These are phyloP conservation scores for Glycyrrhiza uralensis DNA, from an alignment of 306 rosid species.

Conservation along the genomic window DNA sequence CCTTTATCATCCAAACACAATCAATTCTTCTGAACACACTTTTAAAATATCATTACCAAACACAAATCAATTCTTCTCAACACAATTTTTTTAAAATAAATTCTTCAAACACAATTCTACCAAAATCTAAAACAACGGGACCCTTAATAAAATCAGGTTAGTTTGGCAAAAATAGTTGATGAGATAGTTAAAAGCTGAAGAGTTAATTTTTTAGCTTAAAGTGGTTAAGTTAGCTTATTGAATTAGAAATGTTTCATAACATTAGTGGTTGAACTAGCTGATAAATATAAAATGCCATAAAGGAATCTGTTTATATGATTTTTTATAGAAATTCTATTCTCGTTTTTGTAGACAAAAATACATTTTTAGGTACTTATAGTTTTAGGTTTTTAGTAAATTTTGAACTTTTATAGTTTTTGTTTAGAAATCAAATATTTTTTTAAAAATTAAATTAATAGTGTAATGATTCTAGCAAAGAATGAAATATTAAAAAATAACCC, in stretches of 20 bases:
- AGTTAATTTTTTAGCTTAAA: neutral
- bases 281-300: neutral
- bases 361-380: neutral
- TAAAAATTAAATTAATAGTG: neutral
- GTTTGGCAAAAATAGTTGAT: neutral
- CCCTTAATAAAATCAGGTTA: constrained; percentile 32
- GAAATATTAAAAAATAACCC: neutral
- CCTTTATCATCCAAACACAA: no score
- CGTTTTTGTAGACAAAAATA: neutral
- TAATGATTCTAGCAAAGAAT: neutral
- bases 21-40: no score
- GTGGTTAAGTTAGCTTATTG: neutral
- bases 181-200: neutral
- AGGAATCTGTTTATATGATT: neutral
- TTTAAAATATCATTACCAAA: no score
- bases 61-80: no score
- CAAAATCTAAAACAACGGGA: no score
- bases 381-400: neutral
- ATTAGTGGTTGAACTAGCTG: neutral
- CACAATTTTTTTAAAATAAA: no score
- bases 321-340: neutral
- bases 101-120: no score
- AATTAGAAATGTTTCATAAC: neutral
- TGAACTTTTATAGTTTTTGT: neutral
- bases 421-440: neutral